Conservation (phyloP, 306 rosid genomes). For the Neltuma alba region DNA sequence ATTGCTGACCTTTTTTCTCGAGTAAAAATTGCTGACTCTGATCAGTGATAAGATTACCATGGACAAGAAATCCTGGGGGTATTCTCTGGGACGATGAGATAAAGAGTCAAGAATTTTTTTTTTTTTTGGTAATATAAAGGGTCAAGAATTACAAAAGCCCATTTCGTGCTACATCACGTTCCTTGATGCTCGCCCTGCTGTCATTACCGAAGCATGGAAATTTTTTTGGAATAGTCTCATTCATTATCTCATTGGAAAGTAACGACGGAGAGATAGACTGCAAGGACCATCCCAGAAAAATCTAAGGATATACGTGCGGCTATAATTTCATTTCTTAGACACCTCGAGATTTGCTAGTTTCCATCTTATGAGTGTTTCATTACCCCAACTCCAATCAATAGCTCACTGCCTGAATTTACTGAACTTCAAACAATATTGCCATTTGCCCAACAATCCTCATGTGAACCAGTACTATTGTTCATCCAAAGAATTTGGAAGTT, state of each 20-base stretch:
- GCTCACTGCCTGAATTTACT: background rate
- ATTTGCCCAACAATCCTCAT: background rate
- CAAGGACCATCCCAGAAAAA: background rate
- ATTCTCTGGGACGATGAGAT: too few species aligned
- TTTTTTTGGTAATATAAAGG: too few species aligned
- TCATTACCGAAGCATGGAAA: background rate
- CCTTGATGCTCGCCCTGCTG: conserved; percentile 2
- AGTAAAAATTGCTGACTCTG: too few species aligned
- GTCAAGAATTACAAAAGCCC: too few species aligned
- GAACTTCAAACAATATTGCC: background rate
- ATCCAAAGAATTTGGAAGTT: background rate
- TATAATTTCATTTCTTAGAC: background rate
- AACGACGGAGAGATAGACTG: background rate
- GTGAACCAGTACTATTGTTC: background rate
- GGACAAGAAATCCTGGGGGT: too few species aligned
- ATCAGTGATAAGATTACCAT: too few species aligned
- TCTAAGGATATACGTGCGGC: background rate
- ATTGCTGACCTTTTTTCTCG: too few species aligned
- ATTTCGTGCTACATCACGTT: background rate
- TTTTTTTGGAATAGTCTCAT: background rate
- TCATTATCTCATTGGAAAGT: background rate
- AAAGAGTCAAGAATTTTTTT: too few species aligned
- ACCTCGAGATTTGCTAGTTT: background rate
- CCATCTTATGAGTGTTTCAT: background rate
- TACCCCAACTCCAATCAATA: background rate